Conservation (phyloP, 2,329 filamentous ascomycete species). For the Curvularia sp. region DNA sequence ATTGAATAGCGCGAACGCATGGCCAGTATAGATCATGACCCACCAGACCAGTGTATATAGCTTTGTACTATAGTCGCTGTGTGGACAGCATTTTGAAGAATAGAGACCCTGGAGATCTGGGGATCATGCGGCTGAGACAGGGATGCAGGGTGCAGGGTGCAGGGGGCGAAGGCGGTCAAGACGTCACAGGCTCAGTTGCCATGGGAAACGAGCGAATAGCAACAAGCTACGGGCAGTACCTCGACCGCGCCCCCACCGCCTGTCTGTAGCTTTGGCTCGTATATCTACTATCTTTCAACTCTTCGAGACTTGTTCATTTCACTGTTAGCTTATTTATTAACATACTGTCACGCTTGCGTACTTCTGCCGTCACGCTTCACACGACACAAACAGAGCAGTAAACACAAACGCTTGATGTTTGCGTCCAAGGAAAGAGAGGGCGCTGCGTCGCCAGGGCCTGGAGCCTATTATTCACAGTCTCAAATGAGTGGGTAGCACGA, state of each 20-base stretch:
- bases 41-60: not conserved
- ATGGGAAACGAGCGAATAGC: slow-evolving; percentile 36
- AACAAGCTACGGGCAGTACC: slow-evolving; percentile 32
- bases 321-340: slow-evolving; percentile 1
- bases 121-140: slow-evolving; percentile 22
- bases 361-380: slow-evolving; percentile 1
- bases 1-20: slow-evolving; percentile 10
- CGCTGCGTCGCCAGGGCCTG: slow-evolving; percentile 45
- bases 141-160: slow-evolving; percentile 15
- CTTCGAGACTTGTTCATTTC: slow-evolving; percentile 8
- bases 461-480: slow-evolving; percentile 45
- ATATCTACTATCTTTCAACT: slow-evolving; percentile 14
- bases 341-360: not conserved
- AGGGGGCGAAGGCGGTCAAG: slow-evolving; percentile 29
- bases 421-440: slow-evolving; percentile 46
- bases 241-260: slow-evolving; percentile 43
- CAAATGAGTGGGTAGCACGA: slow-evolving; percentile 49
- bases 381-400: slow-evolving; percentile 27
- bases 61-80: not conserved
- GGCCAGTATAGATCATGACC: not conserved
- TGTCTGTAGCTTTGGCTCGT: slow-evolving; percentile 27
- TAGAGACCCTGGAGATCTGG: slow-evolving; percentile 14
- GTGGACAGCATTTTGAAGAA: not conserved
- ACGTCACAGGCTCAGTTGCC: slow-evolving; percentile 32
- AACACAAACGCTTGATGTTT: slow-evolving; percentile 36